Base-by-base conservation (phyloP, 306 rosid genomes). In the Casuarina cunninghamiana region DNA sequence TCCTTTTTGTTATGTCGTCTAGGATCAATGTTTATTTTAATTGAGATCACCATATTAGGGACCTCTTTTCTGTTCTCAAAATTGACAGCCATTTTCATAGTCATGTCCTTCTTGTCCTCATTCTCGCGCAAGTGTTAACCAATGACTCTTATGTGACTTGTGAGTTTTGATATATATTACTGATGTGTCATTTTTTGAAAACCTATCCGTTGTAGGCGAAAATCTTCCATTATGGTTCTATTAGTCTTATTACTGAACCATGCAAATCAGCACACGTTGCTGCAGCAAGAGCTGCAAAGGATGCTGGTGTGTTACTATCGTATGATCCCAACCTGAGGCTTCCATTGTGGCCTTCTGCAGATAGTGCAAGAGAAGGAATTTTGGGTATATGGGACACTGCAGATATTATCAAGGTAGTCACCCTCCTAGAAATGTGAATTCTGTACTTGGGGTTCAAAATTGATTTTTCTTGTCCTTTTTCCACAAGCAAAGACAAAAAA, bases 321-420 rank as follows among this genome's bases (percentile, higher is more conserved):
- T 95, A 92, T 80, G 98, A 95, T 84, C 98, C 98, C 43, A 95
- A 95, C 81, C 83, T 95, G 81, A 87, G 98, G 89, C 98, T 95
- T 84, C 98, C 98, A 2, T 79, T 95, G 80, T 95, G 98, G 98
- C 84, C 97, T 84, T 95, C 97, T 41, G 93, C 91, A 9, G 89
- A 92, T 16, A 88, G 86, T 81, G 98, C 98, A 50, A 89, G 94
- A 83, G 97, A 95, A 89, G 97, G 98, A 69, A 92, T 95, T 86
- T 77, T 95, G 15, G 91, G 96, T 77, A 92, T 95, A 82, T 95
- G 97, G 98, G 91, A 92, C 16, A 81, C 74, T 51, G 98, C 97
- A 37, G 98, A 95, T 88, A 86, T 95, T 83, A 91, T 95, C 60
- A 92, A 95, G 97, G 98, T 94, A 69, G 32, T 39, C 72, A 69